Base-by-base conservation (phyloP, 2,329 filamentous ascomycete genomes). In the Talaromyces albobiverticillius region DNA sequence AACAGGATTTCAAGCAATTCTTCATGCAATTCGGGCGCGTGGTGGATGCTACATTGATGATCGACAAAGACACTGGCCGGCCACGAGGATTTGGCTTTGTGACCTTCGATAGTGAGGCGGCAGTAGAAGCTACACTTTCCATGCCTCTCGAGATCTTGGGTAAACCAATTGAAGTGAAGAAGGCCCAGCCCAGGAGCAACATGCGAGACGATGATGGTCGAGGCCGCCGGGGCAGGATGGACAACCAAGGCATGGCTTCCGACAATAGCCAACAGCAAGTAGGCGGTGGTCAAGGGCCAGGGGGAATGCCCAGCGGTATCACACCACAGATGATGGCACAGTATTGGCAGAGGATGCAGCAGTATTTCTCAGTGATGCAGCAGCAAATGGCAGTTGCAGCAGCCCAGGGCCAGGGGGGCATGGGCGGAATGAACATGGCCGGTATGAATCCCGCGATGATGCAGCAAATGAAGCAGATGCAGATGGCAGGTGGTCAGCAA, bases 1-100 rank as follows among this genome's bases (percentile, higher is more conserved):
- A 99, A 66, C 87, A 92, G 58, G 91, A 97, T 69, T 99, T 99
- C 71, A 91, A 90, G 67, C 87, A 94, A 57, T 99, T 96, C 75
- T 99, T 99, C 76, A 90, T 89, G 66, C 90, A 96, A 67, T 99
- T 97, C 65, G 94, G 94, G 25, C 87, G 93, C 57, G 94, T 99
- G 18, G 87, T 99, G 36, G 94, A 99, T 74, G 94, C 94, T 2
- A 99, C 94, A 0, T 84, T 99, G 2, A 99, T 99, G 94, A 99
- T 99, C 86, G 94, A 99, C 71, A 99, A 99, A 75, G 94, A 99
- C 71, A 99, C 94, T 1, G 94, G 94, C n/a, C 85, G 94, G 38
- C 94, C 94, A 2, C 83, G 94, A 67, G 94, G 94, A 1, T 99
- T 99, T 66, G 94, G 94, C 13, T 99, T 99, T 71, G 94, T 99